phyloP scores from a whole-genome alignment of 2,329 filamentous ascomycete species.

The Dothideomycetidae sp. region DNA sequence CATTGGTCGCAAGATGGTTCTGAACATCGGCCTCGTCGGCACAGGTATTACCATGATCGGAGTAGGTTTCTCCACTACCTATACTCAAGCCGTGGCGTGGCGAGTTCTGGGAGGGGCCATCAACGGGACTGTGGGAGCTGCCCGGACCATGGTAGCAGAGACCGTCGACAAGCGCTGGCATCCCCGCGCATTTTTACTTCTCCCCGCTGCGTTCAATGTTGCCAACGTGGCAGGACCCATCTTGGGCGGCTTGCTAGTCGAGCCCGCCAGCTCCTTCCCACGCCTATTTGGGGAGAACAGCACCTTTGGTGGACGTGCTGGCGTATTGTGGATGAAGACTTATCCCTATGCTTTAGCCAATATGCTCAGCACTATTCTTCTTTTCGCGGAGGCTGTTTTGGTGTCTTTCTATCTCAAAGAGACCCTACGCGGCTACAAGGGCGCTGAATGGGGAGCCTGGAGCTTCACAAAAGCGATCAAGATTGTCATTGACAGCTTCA shows the following conservation, averaged over 20 bases:
- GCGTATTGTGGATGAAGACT: slow-evolving; percentile 44
- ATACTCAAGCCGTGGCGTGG: slow-evolving; percentile 29
- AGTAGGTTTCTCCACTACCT: slow-evolving; percentile 26
- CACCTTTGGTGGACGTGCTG: slow-evolving; percentile 37
- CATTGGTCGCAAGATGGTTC: slow-evolving; percentile 30
- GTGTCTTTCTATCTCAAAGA: slow-evolving; percentile 49
- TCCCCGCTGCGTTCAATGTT: slow-evolving; percentile 29
- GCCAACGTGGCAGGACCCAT: slow-evolving; percentile 31
- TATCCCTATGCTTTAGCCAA: slow-evolving; percentile 53
- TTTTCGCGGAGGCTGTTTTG: slow-evolving; percentile 38
- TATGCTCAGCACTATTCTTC: slow-evolving; percentile 43
- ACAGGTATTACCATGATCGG: slow-evolving; percentile 27
- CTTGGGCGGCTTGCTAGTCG: slow-evolving; percentile 48
- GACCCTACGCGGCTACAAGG: slow-evolving; percentile 23
- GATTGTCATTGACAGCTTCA: slow-evolving; percentile 3
- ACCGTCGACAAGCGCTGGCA: slow-evolving; percentile 27
- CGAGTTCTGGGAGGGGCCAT: slow-evolving; percentile 27
- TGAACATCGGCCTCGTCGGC: slow-evolving; percentile 27
- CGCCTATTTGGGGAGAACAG: slow-evolving; percentile 43
- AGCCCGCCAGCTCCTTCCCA: slow-evolving; percentile 44
- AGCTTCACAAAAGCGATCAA: neutral
- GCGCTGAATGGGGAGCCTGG: slow-evolving; percentile 4
- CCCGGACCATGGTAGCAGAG: slow-evolving; percentile 30
- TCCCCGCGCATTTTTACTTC: slow-evolving; percentile 26
- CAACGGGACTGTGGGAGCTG: slow-evolving; percentile 29